A percentile compares a stretch with the other conserved stretches of the same genome.
Conservation (phyloP, 257 asterid species). For the Cinchona pubescens region DNA sequence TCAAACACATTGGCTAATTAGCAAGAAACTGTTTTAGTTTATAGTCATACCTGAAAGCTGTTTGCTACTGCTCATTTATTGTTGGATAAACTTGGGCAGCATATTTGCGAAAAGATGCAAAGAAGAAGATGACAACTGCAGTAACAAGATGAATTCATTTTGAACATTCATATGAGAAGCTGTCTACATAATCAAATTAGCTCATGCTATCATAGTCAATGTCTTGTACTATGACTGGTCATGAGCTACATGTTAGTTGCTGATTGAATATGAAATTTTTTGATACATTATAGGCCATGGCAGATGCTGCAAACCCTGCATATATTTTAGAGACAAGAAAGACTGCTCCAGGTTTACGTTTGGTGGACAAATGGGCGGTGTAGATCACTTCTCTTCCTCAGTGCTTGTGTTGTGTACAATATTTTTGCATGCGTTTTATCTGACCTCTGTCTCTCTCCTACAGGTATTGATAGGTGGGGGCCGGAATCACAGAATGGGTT, state of each 20-base stretch:
- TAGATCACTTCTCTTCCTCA: constrained; percentile 41
- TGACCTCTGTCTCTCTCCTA: constrained; percentile 11
- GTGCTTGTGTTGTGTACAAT: neutral
- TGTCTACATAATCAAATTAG: neutral
- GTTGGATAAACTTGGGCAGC: neutral
- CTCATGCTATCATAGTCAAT: neutral
- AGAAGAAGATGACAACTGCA: neutral
- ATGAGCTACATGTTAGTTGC: neutral
- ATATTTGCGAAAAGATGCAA: neutral
- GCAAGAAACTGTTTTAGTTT: neutral
- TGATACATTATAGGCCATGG: constrained; percentile 68
- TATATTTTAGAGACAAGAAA: constrained; percentile 83
- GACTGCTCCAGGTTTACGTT: constrained; percentile 94
- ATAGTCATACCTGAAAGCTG: neutral
- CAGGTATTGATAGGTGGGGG: constrained; percentile 97
- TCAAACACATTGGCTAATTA: neutral
- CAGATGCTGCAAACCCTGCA: constrained; percentile 93
- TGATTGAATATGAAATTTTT: neutral
- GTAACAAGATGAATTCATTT: neutral
- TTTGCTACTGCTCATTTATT: neutral
- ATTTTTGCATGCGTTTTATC: constrained; percentile 10
- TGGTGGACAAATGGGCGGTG: constrained; percentile 99
- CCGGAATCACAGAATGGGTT: constrained; percentile 91
- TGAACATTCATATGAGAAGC: neutral
- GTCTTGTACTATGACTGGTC: neutral